Base-by-base conservation (phyloP, 192 early-diverging fungal genomes). In the Backusella australiensis region DNA sequence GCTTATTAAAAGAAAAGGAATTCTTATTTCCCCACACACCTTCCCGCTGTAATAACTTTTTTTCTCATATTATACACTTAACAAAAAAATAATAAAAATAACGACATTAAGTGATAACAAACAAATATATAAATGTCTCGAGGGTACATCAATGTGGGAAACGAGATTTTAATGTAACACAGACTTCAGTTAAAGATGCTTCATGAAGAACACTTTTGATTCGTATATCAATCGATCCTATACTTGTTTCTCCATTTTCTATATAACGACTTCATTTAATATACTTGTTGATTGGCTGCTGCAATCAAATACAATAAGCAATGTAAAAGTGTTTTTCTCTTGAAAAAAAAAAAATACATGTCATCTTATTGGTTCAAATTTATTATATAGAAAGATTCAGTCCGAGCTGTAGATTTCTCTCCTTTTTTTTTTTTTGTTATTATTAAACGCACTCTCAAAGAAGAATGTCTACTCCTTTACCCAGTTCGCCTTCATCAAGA, bases 381-480 rank as follows among this genome's bases (percentile, higher is more conserved):
- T 53, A 53, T 53, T 53, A 53, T 53, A 6, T 32, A 1, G 4
- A 21, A 21, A 5, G 19, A 53, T 4, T 4, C 49, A 21, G 12
- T 23, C n/a, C 0, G 49, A 21, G 17, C 6, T 6, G 0, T 53
- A 1, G 19, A 0, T 6, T n/a, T 53, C 17, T 19, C 49, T 53
- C 49, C 2, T 59, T 26, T 2, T 23, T 56, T 56, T 56, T 23
- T 17, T 19, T 53, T 53, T 53, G 0, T 21, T 21, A 21, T 6
- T 53, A 53, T 53, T 5, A 36, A 36, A 68, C 14, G 17, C 32
- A 21, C 32, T 39, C 38, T 39, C 12, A 67, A 34, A 34, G n/a
- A 36, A 69, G n/a, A 44, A 76, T 76, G 75, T 76, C 75, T 56
- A 36, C 38, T 38, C 75, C 75, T 70, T 19, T 41, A 49, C 77